These are phyloP conservation scores for Alternaria sp. DNA, from an alignment of 2,329 filamentous ascomycete genomes.

Conservation along the genomic window DNA sequence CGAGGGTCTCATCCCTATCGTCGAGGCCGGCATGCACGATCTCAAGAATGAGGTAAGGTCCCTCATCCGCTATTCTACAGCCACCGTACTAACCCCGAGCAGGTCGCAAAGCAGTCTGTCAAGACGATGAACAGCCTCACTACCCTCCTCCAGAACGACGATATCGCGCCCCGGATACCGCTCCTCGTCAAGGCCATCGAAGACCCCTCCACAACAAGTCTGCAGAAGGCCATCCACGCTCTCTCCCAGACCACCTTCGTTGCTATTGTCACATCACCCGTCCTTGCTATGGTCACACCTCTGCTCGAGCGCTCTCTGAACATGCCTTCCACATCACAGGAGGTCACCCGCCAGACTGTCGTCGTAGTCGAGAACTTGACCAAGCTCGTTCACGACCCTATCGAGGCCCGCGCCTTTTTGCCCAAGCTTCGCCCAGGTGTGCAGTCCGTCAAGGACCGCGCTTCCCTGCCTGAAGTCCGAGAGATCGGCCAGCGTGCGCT, in stretches of 20 bases:
- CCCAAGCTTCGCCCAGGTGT: slow-evolving; percentile 95
- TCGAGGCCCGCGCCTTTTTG: slow-evolving; percentile 92
- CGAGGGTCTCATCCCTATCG: slow-evolving; percentile 85
- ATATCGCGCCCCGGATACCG: slow-evolving; percentile 89
- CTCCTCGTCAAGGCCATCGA: slow-evolving; percentile 95
- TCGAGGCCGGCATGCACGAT: slow-evolving; percentile 95
- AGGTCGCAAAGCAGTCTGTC: slow-evolving; percentile 79
- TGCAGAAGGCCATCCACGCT: slow-evolving; percentile 96
- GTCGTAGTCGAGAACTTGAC: slow-evolving; percentile 98
- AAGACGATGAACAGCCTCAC: slow-evolving; percentile 92
- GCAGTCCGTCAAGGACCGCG: slow-evolving; percentile 83
- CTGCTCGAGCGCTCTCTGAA: slow-evolving; percentile 94
- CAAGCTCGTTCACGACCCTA: slow-evolving; percentile 93
- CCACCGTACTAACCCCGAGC: slow-evolving; percentile 16
- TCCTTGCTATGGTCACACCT: slow-evolving; percentile 91
- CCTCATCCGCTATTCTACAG: slow-evolving; percentile 48
- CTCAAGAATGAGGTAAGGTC: slow-evolving; percentile 73
- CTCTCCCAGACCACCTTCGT: slow-evolving; percentile 99
- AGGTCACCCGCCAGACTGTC: slow-evolving; percentile 92
- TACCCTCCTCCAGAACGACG: slow-evolving; percentile 91
- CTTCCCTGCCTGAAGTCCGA: slow-evolving; percentile 92
- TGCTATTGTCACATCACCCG: slow-evolving; percentile 91
- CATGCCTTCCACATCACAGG: slow-evolving; percentile 86
- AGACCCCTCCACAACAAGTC: slow-evolving; percentile 83
- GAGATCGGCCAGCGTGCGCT: slow-evolving; percentile 84